Percentiles rank a stretch among this genome's conserved stretches.
phyloP scores from a whole-genome alignment of 2,329 filamentous ascomycete species.

The Sclerotinia glacialis region DNA sequence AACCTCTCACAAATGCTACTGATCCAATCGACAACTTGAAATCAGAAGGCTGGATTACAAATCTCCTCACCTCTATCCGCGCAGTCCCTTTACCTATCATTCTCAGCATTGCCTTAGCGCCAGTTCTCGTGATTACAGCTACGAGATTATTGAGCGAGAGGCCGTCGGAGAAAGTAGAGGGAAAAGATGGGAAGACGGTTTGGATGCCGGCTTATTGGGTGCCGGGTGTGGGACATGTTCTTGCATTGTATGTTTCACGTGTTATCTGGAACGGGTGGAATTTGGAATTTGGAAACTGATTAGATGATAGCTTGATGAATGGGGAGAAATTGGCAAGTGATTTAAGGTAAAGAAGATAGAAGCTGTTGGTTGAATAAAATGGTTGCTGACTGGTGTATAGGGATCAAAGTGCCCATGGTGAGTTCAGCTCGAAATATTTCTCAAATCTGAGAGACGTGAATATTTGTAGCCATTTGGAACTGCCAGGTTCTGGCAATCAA shows the following conservation, averaged over 20 bases:
- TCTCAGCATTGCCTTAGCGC: constrained; percentile 28
- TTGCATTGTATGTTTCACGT: constrained; percentile 46
- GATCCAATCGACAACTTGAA: not conserved
- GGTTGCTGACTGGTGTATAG: constrained; percentile 24
- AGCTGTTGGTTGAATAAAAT: not conserved
- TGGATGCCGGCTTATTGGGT: constrained; percentile 58
- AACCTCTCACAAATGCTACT: constrained; percentile 15
- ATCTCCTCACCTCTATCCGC: constrained; percentile 16
- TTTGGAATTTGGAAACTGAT: constrained; percentile 5
- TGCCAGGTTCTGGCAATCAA: no score
- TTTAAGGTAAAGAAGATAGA: constrained; percentile 26
- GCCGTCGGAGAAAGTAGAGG: constrained; percentile 18
- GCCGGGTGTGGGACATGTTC: constrained; percentile 54
- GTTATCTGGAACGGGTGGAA: not conserved
- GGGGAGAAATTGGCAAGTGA: constrained; percentile 30
- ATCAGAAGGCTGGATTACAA: constrained; percentile 14
- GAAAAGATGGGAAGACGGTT: constrained; percentile 39
- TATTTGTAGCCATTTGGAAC: not conserved
- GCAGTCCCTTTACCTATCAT: constrained; percentile 23
- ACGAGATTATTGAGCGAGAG: constrained; percentile 33
- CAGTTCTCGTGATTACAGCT: constrained; percentile 28
- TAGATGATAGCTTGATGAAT: constrained; percentile 32
- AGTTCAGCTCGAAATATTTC: not conserved
- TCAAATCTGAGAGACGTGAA: not conserved
- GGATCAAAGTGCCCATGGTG: constrained; percentile 33